These are phyloP conservation scores for Acanthamoeba culbertsoni DNA, from an alignment of 208 protist genomes.

Conservation along the genomic window DNA sequence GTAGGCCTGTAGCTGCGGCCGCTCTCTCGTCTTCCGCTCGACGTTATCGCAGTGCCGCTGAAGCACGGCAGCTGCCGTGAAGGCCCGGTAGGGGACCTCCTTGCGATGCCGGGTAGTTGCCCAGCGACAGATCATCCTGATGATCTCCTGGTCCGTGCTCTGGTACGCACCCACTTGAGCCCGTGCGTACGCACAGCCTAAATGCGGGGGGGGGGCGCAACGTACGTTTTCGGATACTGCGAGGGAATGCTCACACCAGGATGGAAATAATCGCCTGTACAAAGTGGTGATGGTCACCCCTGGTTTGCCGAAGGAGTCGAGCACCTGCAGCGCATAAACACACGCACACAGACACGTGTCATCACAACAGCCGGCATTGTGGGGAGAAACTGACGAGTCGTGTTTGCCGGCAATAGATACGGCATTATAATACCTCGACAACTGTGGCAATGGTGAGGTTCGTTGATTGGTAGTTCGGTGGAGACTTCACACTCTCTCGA, in stretches of 20 bases:
- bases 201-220: background rate
- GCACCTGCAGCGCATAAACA: background rate
- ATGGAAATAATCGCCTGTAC: background rate
- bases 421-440: background rate
- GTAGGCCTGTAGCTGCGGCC: background rate
- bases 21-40: background rate
- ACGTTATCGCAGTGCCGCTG: background rate
- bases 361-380: too few relatives aligned
- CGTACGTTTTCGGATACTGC: background rate
- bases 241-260: background rate
- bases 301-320: background rate
- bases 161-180: too few relatives aligned
- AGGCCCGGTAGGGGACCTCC: background rate
- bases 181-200: background rate
- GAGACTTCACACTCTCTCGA: background rate
- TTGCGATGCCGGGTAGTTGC: background rate
- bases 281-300: background rate
- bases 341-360: too few relatives aligned
- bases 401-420: too few relatives aligned
- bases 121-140: background rate
- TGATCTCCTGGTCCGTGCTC: background rate
- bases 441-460: background rate
- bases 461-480: background rate
- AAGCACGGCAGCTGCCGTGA: background rate
- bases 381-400: too few relatives aligned